A percentile compares a stretch with the other conserved stretches of the same genome.
These are phyloP conservation scores for Dendryphion nanum DNA, from an alignment of 2,329 filamentous ascomycete genomes.

Conservation along the genomic window DNA sequence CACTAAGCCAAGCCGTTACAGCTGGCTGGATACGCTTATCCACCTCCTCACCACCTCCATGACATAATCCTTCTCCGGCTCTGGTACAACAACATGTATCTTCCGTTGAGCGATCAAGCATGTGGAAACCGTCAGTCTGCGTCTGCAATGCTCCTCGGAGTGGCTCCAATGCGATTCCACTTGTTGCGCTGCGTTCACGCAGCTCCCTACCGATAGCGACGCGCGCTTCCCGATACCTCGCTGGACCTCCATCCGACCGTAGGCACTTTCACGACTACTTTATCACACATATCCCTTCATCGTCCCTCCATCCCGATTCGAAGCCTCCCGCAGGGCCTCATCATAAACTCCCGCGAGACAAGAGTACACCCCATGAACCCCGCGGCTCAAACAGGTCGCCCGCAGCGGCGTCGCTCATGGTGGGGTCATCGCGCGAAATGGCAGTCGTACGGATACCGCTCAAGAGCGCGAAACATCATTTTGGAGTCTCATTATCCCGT, in stretches of 20 bases:
- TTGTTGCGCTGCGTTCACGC: conserved; percentile 9
- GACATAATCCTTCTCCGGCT: conserved; percentile 24
- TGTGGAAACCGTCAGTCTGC: conserved; percentile 37
- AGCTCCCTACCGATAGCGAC: conserved; percentile 7
- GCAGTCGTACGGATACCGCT: conserved; percentile 95
- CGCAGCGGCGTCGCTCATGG: conserved; percentile 32
- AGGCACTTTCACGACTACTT: conserved; percentile 89
- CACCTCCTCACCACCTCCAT: conserved; percentile 9
- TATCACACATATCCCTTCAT: conserved; percentile 90
- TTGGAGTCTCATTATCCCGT: conserved; percentile 74
- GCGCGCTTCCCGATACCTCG: conserved; percentile 6
- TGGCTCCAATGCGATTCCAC: conserved; percentile 14
- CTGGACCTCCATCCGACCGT: conserved; percentile 16
- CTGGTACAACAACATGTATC: conserved; percentile 31
- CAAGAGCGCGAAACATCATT: conserved; percentile 93
- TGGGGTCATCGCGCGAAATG: conserved; percentile 60
- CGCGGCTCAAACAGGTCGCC: conserved; percentile 36
- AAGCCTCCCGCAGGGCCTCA: conserved; percentile 62
- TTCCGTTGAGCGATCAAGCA: conserved; percentile 32
- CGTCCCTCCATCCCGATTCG: conserved; percentile 87
- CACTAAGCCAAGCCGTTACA: conserved; percentile 1
- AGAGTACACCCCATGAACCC: conserved; percentile 72
- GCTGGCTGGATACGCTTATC: conserved; percentile 5
- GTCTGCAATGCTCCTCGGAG: conserved; percentile 23
- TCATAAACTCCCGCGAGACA: conserved; percentile 83